Base-by-base conservation (phyloP, 768 basidiomycete genomes). In the Rhodosporidiobolus sp. region DNA sequence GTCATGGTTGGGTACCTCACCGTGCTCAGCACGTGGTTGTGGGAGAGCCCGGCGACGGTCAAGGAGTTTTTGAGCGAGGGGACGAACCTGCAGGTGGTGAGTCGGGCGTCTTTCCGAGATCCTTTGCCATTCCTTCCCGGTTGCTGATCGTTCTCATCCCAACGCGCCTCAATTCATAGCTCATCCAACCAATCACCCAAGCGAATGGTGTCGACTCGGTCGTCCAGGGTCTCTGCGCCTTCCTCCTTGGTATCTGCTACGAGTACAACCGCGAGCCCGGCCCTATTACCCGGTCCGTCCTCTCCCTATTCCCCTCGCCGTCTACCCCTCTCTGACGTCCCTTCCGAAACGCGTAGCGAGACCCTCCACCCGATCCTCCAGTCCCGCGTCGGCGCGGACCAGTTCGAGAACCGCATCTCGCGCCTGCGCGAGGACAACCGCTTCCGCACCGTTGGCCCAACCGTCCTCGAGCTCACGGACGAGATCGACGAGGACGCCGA, bases 241-340 rank as follows among this genome's bases (percentile, higher is more conserved):
- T 96, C 83, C 83, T 98, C 4, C 86, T 99, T 16, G 94, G 94
- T 28, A 85, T 93, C 48, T 93, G 93, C 82, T 99, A 98, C 79
- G 94, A 98, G 82, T 98, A 90, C 84, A 92, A 97, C 80, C 87
- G 92, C 52, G 91, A 96, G 77, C 92, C 94, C 0, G 94, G 94
- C 22, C 92, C 96, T 78, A 91, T 98, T 65, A 92, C 92, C n/a
- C 86, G 95, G 91, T 91, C 64, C 65, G 86, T 66, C 26, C 38
- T 28, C 17, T 35, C 43, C n/a, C 30, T 53, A 2, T n/a, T 45
- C 17, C 48, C 38, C 62, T 30, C 58, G 10, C 43, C 24, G 14
- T 19, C 32, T 59, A 17, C 16, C 50, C 10, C 16, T 30, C 67
- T 54, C 22, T 26, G 54, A 52, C 34, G 2, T 28, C 6, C 10